Percentiles rank a stretch among this genome's conserved stretches.
Evolutionary conservation across 2,329 filamentous ascomycete species (phyloP).

Genomic region (Hymenoscyphus infarciens): DNA sequence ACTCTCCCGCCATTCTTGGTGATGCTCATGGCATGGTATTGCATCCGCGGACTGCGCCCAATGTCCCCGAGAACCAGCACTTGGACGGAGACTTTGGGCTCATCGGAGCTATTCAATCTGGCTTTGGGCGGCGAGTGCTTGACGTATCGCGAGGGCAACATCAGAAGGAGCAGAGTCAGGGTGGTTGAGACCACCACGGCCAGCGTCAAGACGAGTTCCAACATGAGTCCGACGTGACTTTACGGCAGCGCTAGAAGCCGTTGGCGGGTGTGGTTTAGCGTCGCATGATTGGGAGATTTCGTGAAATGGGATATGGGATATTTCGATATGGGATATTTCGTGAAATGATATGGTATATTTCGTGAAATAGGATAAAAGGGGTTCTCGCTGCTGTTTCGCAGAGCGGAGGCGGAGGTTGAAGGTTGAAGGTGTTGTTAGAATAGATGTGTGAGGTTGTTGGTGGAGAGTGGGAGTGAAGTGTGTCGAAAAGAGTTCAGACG

Average conservation of each 20-base stretch:
- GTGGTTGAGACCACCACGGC: constrained; percentile 34
- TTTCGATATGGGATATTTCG: too few relatives aligned
- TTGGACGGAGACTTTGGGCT: constrained; percentile 57
- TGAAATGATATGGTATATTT: not conserved
- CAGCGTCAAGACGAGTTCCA: constrained; percentile 23
- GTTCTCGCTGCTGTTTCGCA: not conserved
- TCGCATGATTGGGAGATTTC: not conserved
- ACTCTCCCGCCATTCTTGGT: constrained; percentile 77
- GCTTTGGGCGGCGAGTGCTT: constrained; percentile 35
- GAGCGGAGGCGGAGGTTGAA: not conserved
- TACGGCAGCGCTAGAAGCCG: not conserved
- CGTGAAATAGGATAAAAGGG: not conserved
- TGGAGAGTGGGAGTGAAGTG: not conserved
- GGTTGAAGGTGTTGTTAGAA: not conserved
- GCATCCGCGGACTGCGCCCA: constrained; percentile 94
- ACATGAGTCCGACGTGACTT: not conserved
- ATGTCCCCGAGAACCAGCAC: constrained; percentile 93
- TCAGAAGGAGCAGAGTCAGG: constrained; percentile 33
- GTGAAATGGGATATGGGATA: not conserved
- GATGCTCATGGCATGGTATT: constrained; percentile 94
- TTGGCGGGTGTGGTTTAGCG: not conserved
- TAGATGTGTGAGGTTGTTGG: not conserved
- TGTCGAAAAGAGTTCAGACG: too few relatives aligned
- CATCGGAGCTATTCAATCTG: constrained; percentile 26
- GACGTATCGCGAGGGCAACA: constrained; percentile 39